Conservation (phyloP, 2,329 filamentous ascomycete species). For the Chaetomiaceae sp. region DNA sequence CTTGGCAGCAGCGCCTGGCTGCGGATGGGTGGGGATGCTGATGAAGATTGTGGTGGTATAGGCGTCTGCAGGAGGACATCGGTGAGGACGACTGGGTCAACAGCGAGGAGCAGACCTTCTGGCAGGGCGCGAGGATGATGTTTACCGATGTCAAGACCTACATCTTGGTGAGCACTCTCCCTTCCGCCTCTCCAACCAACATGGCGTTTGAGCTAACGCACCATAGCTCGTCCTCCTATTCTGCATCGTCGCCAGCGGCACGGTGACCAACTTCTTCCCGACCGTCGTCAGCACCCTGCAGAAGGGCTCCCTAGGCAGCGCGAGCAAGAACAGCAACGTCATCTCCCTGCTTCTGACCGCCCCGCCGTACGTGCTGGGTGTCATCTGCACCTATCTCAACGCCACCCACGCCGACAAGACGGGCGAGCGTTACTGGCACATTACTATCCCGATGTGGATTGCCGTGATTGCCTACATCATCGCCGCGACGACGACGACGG, state of each 20-base stretch:
- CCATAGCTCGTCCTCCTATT: slow-evolving; percentile 46
- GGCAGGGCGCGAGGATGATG: slow-evolving; percentile 48
- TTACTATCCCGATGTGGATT: slow-evolving; percentile 55
- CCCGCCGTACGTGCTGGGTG: slow-evolving; percentile 58
- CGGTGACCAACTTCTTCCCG: slow-evolving; percentile 63
- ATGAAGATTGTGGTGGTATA: not conserved
- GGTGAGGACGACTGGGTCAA: slow-evolving; percentile 58
- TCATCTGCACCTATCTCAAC: slow-evolving; percentile 57
- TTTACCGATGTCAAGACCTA: slow-evolving; percentile 55
- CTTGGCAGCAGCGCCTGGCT: too few species aligned
- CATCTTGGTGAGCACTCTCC: slow-evolving; percentile 39
- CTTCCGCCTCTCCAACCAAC: not conserved
- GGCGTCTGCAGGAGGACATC: slow-evolving; percentile 56
- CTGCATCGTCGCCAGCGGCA: slow-evolving; percentile 47
- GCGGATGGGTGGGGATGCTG: too few species aligned
- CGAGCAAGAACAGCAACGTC: slow-evolving; percentile 48
- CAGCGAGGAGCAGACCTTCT: slow-evolving; percentile 49
- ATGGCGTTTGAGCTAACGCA: not conserved
- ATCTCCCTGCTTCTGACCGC: slow-evolving; percentile 57
- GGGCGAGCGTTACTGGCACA: slow-evolving; percentile 65
- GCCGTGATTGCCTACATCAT: slow-evolving; percentile 62
- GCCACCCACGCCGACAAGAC: slow-evolving; percentile 66
- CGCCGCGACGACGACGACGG: slow-evolving; percentile 53
- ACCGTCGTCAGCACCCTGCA: slow-evolving; percentile 61
- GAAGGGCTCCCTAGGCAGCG: slow-evolving; percentile 17